A percentile compares a stretch with the other conserved stretches of the same genome.
phyloP scores from a whole-genome alignment of 2,329 filamentous ascomycete species.

The Metarhizium robertsii region DNA sequence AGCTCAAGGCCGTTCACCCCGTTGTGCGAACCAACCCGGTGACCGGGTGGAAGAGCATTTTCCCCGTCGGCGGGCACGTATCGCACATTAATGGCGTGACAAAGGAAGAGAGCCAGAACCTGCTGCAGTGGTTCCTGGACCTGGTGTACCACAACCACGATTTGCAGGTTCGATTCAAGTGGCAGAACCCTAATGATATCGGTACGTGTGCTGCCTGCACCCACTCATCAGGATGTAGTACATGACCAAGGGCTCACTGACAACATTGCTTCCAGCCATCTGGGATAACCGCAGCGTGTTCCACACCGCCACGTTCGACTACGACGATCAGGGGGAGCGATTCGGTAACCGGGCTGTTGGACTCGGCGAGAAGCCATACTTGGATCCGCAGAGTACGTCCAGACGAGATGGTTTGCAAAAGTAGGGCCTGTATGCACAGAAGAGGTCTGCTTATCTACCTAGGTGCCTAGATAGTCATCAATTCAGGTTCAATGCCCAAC shows the following conservation, averaged over 20 bases:
- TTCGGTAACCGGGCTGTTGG: slow-evolving; percentile 38
- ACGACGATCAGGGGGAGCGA: slow-evolving; percentile 29
- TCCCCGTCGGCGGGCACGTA: slow-evolving; percentile 41
- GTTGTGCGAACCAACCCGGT: slow-evolving; percentile 49
- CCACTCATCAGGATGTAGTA: too few species aligned
- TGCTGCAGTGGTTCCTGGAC: slow-evolving; percentile 43
- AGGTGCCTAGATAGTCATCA: too few species aligned
- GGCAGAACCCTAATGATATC: slow-evolving; percentile 13
- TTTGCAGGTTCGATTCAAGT: slow-evolving; percentile 39
- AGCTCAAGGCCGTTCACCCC: slow-evolving; percentile 41
- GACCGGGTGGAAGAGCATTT: slow-evolving; percentile 48
- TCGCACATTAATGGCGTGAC: slow-evolving; percentile 40
- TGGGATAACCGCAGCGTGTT: slow-evolving; percentile 51
- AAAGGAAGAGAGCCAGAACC: slow-evolving; percentile 33
- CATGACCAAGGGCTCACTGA: too few species aligned
- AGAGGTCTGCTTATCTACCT: too few species aligned
- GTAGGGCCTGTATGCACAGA: not conserved
- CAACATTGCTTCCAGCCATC: slow-evolving; percentile 27
- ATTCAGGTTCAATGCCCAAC: too few species aligned
- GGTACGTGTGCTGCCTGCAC: too few species aligned
- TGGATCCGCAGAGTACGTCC: slow-evolving; percentile 33
- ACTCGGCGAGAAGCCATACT: slow-evolving; percentile 44
- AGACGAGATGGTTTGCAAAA: slow-evolving; percentile 7
- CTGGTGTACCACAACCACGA: slow-evolving; percentile 47
- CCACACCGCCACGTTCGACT: slow-evolving; percentile 45